These are phyloP conservation scores for Pseudogymnoascus sp. DNA, from an alignment of 2,329 filamentous ascomycete species.

Conservation along the genomic window DNA sequence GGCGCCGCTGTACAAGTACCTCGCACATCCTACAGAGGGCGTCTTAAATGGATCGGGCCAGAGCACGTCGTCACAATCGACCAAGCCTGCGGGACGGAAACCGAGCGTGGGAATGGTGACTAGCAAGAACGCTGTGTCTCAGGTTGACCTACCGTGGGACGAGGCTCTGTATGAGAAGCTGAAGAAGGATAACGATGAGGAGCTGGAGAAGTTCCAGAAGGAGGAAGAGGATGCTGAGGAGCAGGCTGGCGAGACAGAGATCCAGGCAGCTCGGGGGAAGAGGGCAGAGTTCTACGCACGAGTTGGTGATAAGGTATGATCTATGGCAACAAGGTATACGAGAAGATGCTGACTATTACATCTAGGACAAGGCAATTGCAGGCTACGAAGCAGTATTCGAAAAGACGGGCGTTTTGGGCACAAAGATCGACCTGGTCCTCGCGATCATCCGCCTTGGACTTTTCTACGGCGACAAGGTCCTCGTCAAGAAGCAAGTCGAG, in stretches of 20 bases:
- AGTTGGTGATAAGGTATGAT: conserved; percentile 83
- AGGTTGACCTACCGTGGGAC: conserved; percentile 78
- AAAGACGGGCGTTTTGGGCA: conserved; percentile 93
- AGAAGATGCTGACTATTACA: conserved; percentile 19
- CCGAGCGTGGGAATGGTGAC: conserved; percentile 72
- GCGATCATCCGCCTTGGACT: conserved; percentile 93
- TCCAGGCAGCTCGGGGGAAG: conserved; percentile 88
- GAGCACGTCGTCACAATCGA: conserved; percentile 38
- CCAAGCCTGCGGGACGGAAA: conserved; percentile 59
- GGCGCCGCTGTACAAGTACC: conserved; percentile 79
- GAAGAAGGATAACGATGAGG: conserved; percentile 69
- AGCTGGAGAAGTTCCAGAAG: conserved; percentile 71
- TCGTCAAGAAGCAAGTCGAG: conserved; percentile 91
- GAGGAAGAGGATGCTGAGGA: conserved; percentile 92
- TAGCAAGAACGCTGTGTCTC: conserved; percentile 57
- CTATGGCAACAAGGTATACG: neutral
- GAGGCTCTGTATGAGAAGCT: conserved; percentile 76
- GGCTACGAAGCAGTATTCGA: conserved; percentile 91
- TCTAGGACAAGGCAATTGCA: conserved; percentile 84
- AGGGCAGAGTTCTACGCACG: conserved; percentile 93
- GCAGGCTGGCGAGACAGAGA: conserved; percentile 92
- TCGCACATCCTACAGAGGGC: conserved; percentile 68
- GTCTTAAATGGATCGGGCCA: conserved; percentile 49
- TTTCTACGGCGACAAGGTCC: conserved; percentile 88
- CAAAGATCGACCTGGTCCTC: conserved; percentile 94